A percentile compares a stretch with the other conserved stretches of the same genome.
Evolutionary conservation across 2,329 filamentous ascomycete genomes (phyloP).

Genomic region (Penicillium sp.): DNA sequence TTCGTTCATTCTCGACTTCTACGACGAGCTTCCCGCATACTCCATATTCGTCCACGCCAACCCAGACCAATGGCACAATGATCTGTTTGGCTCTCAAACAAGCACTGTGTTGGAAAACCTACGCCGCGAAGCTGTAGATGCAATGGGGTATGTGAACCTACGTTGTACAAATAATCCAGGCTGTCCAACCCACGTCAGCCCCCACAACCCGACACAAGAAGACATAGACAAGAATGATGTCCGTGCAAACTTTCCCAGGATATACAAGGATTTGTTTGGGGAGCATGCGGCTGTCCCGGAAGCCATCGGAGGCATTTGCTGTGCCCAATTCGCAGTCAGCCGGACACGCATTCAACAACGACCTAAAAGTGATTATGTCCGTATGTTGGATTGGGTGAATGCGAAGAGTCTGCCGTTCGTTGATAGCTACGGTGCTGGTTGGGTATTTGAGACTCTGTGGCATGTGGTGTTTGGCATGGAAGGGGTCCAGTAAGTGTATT

Average conservation of each 20-base stretch:
- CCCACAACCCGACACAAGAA: slow-evolving; percentile 25
- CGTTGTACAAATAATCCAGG: slow-evolving; percentile 35
- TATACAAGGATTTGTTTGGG: slow-evolving; percentile 17
- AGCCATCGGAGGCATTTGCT: slow-evolving; percentile 19
- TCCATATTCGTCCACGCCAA: slow-evolving; percentile 57
- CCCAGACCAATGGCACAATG: slow-evolving; percentile 29
- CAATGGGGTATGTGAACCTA: slow-evolving; percentile 37
- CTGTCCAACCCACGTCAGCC: slow-evolving; percentile 36
- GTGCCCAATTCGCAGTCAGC: slow-evolving; percentile 28
- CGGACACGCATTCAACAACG: slow-evolving; percentile 19
- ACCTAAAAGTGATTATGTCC: slow-evolving; percentile 20
- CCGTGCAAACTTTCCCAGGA: slow-evolving; percentile 18
- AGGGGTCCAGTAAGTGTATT: slow-evolving; percentile 15
- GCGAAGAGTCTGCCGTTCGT: background rate
- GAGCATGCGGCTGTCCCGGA: slow-evolving; percentile 5
- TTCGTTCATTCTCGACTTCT: slow-evolving; percentile 61
- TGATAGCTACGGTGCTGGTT: slow-evolving; percentile 19
- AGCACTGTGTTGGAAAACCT: slow-evolving; percentile 24
- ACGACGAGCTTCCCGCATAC: slow-evolving; percentile 57
- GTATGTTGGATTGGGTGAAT: slow-evolving; percentile 23
- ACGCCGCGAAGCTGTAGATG: slow-evolving; percentile 30
- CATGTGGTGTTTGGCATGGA: slow-evolving; percentile 25
- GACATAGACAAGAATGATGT: slow-evolving; percentile 23
- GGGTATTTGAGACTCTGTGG: slow-evolving; percentile 27
- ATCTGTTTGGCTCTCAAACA: slow-evolving; percentile 24